Base-by-base conservation (phyloP, 140 eudicot species). In the Cichorium intybus region DNA sequence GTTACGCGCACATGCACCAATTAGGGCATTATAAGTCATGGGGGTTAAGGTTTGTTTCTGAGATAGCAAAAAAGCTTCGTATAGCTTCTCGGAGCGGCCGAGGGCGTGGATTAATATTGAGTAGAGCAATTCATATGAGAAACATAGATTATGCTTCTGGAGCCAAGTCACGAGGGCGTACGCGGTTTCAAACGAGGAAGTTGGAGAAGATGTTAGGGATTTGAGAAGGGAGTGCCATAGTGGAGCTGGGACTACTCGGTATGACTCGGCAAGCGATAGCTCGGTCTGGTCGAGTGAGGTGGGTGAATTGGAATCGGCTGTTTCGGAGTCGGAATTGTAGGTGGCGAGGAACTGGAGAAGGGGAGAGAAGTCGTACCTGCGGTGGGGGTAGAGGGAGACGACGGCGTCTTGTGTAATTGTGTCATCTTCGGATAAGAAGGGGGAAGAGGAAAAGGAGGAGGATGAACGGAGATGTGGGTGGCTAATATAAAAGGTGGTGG, bases 1-100 rank as follows among this genome's bases (percentile, higher is more conserved):
- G 41, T 88, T 88, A 12, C 98, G 78, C 10, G 98, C 98, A 41
- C 98, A 92, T 0, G 98, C 98, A 0, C 96, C 98, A 14, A 92
- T 92, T 0, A 92, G 62, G 0, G 98, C 98, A 35, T 92, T 92
- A 23, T 87, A 92, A 2, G 92, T 92, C 22, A 92, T 64, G 0
- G 98, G 98, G 12, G 98, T 92, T 66, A 92, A 34, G 0, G 82
- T 56, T 73, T 79, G 96, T 0, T 68, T 65, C 66, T 85, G 91
- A 0, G 96, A 88, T 4, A 92, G 65, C 1, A 92, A 59, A 28
- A 92, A 92, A 1, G 98, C 98, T 47, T 92, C 98, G 47, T 92
- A 92, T 1, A 92, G 80, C 80, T 83, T 85, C 71, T 88, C 87
- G 14, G 90, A 70, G 31, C 85, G 80, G 0, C 98, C 97, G 2